A percentile compares a stretch with the other conserved stretches of the same genome.
Conservation (phyloP, 164 flowering plant genomes). For the Liriodendron chinense region DNA sequence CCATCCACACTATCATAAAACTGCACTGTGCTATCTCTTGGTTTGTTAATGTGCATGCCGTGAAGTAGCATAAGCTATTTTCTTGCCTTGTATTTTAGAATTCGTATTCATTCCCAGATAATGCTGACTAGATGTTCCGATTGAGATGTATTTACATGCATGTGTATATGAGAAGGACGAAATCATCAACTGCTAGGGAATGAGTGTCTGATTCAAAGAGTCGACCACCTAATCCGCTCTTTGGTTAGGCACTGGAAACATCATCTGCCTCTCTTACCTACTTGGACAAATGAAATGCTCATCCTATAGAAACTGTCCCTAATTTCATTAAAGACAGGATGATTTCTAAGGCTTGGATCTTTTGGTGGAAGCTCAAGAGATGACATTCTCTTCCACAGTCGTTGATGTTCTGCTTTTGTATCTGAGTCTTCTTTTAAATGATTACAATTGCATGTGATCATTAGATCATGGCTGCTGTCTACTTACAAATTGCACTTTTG, state of each 20-base stretch:
- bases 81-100: background rate
- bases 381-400: background rate
- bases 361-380: background rate
- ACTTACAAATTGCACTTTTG: background rate
- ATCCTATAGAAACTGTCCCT: background rate
- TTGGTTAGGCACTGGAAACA: background rate
- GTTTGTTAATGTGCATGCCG: background rate
- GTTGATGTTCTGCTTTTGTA: background rate
- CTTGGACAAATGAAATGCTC: background rate
- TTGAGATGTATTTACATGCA: background rate
- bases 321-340: background rate
- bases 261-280: background rate
- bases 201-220: background rate
- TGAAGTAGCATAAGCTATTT: too few relatives aligned
- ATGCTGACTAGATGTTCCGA: background rate
- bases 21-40: background rate
- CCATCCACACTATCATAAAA: background rate
- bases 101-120: background rate
- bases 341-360: background rate
- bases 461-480: background rate
- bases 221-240: background rate
- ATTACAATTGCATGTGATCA: background rate
- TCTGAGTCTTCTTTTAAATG: background rate
- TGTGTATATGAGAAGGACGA: background rate
- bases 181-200: background rate